Base-by-base conservation (phyloP, 2,329 filamentous ascomycete species). In the Aureobasidium vineae region DNA sequence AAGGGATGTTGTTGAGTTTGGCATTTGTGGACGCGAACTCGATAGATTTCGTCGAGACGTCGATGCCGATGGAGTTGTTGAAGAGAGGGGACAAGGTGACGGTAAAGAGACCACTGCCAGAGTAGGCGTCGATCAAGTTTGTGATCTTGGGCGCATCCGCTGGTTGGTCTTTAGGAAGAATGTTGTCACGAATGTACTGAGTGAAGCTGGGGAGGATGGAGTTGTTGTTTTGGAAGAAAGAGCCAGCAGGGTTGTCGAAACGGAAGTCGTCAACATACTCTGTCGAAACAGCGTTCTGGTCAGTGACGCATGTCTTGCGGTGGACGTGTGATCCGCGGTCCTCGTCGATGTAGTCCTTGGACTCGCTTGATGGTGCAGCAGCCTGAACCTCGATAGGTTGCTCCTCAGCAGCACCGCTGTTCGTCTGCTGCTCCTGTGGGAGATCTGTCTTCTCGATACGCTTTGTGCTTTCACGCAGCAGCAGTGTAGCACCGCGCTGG, bases 181-280 rank as follows among this genome's bases (percentile, higher is more conserved):
- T 90, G 77, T 90, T 86, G 43, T 90, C 83, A 69, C 92, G 90
- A 75, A 98, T 91, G 81, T 96, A 97, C 70, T 87, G 84, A 16
- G 92, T 96, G 79, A 98, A 96, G 19, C 82, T 80, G 36, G 91
- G 87, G 28, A 99, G 88, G 78, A 99, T 98, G 65, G 92, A 96
- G 82, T 98, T 98, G 85, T 99, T 99, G 84, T 99, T 99, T 76
- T 99, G 95, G 85, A 99, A 99, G 82, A 99, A 99, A 63, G 91
- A 88, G 68, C 93, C 93, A 13, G 95, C 95, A 2, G 90, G 91
- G 80, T 96, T 98, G 76, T 88, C 88, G 80, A 99, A 97, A 74
- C 88, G 82, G 80, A 90, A 95, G 77, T 87, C 80, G 74, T 89
- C 91, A 69, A 99, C 86, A 79, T 96, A 97, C 78, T 99, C 95